A percentile compares a stretch with the other conserved stretches of the same genome.
Evolutionary conservation across 2,329 filamentous ascomycete genomes (phyloP).

Genomic region (Mycocentrospora acerina): DNA sequence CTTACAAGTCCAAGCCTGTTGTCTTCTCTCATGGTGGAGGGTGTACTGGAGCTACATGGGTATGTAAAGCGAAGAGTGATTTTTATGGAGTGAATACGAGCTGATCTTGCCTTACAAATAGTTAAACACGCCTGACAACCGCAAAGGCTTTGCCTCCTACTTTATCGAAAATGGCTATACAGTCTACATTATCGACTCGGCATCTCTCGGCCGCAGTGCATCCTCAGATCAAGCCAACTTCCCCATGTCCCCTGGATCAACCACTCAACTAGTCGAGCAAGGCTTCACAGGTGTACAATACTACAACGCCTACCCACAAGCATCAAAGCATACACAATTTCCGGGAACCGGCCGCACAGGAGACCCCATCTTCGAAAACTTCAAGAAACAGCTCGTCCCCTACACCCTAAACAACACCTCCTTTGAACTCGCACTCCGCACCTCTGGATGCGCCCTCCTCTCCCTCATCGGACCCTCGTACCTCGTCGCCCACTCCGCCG

Average conservation of each 20-base stretch:
- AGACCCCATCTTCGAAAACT: conserved; percentile 6
- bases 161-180: conserved; percentile 9
- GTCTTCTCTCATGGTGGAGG: conserved; percentile 19
- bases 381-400: conserved; percentile 5
- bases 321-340: conserved; percentile 9
- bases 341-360: conserved; percentile 4
- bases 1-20: conserved; percentile 8
- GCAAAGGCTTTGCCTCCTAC: conserved; percentile 8
- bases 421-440: conserved; percentile 8
- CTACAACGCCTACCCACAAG: conserved; percentile 2
- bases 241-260: conserved; percentile 2
- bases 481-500: conserved; percentile 10
- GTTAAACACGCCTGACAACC: conserved; percentile 2
- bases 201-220: conserved; percentile 6
- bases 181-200: conserved; percentile 8
- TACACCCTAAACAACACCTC: conserved; percentile 10
- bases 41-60: conserved; percentile 8
- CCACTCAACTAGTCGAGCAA: not conserved
- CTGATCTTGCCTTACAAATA: not conserved
- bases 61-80: not conserved
- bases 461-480: conserved; percentile 6
- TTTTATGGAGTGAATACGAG: not conserved
- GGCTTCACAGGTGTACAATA: conserved; percentile 6
- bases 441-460: conserved; percentile 5
- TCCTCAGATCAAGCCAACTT: conserved; percentile 4